Base-by-base conservation (phyloP, 2,329 filamentous ascomycete genomes). In the Hypoxylon sp. region DNA sequence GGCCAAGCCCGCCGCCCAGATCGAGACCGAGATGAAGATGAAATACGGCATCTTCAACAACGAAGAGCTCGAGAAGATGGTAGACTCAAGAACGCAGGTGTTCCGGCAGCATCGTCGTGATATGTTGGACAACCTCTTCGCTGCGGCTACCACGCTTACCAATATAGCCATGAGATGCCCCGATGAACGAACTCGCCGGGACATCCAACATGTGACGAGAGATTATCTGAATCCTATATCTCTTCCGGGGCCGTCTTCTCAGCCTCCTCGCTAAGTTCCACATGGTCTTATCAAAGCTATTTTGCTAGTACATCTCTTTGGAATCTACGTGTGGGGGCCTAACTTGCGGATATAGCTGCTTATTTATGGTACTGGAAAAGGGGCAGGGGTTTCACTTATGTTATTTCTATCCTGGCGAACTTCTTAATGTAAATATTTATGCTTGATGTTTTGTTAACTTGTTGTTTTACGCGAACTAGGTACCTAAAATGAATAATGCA, bases 101-200 rank as follows among this genome's bases (percentile, higher is more conserved):
- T 75, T 66, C 60, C 68, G 72, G 1, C 4, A 48, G 0, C 63
- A 75, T 2, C 72, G 72, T 17, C 50, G 62, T 1, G 45, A 36
- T 0, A 7, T 74, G 1, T 9, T 74, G 2, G 30, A 43, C 2
- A 64, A 69, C 21, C 50, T 76, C 21, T 66, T 73, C 17, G 19
- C 25, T 0, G 69, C 69, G 3, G 14, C 25, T 10, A 6, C 1
- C 4, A 65, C 28, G 13, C 60, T 74, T 13, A 2, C 17, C 17
- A 21, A 5, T 5, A 55, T 72, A 21, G 69, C 70, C 1, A 49
- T 14, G 0, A 25, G 1, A 2, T 64, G 70, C 23, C 53, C 68
- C 9, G 41, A 56, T 19, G 46, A 14, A 1, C 10, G 9, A 6
- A 60, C 59, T 9, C 23, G 23, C 14, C 23, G 21, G 2, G n/a